Evolutionary conservation across 352 stramenopile species (phyloP), one percentile per base, ranked within the genome.

Genomic region (Globisporangium canariense): DNA sequence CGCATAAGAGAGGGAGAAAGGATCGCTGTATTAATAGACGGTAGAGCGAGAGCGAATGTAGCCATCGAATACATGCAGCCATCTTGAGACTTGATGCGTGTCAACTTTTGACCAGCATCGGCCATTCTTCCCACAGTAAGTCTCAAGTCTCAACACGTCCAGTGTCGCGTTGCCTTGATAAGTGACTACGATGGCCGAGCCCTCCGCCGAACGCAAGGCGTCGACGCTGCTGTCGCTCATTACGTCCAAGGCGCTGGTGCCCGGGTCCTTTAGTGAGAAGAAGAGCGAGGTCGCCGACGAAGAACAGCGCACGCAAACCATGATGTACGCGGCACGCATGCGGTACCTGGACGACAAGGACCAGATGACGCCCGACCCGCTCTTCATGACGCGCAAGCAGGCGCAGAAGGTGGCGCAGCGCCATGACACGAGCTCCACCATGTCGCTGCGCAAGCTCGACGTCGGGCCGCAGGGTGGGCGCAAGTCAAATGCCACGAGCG

Each of bases 261-360:
- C 67, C 0, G 70, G 69, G 0, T 52, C 58, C n/a, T 66, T 69
- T 32, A 49, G 34, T 25, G 47, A 58, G 41, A 60, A 63, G 56
- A 58, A 60, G 41, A 66, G 36, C 30, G 62, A 68, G 51, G 66
- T 38, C 2, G 54, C 52, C 4, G 58, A 68, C 20, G 79, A 88
- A 50, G 75, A 86, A 30, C 78, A 89, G 57, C 70, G 76, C 32
- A 82, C 76, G 7, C 74, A 86, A 18, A 82, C 73, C 13, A 86
- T 94, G 71, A 88, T 94, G 83, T 91, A 91, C 61, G 81, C 81
- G 20, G 80, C 80, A 7, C 85, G 85, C 28, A 91, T 91, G 82
- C 89, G 76, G 49, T 94, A 92, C 55, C 67, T 94, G 11, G 74
- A 85, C 47, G 68, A 77, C 40, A 76, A 64, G 2, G 77, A 86